phyloP scores from a whole-genome alignment of 805 yeast genomes.

The Zygosaccharomyces gambellarensis region DNA sequence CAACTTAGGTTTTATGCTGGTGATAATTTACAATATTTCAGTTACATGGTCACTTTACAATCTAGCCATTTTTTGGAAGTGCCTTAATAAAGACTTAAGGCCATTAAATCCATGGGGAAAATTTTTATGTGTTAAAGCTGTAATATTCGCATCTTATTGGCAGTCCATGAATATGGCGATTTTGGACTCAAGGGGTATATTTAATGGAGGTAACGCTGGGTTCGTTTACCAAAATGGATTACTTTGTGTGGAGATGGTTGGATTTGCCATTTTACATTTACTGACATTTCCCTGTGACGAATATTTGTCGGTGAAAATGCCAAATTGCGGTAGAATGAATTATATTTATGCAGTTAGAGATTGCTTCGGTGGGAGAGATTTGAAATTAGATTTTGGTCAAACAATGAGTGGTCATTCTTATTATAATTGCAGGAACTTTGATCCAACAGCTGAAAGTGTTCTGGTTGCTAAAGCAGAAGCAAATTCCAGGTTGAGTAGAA shows the following conservation, averaged over 20 bases:
- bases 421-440: constrained; percentile 79
- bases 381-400: constrained; percentile 67
- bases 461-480: constrained; percentile 65
- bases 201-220: constrained; percentile 41
- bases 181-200: constrained; percentile 44
- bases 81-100: constrained; percentile 68
- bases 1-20: constrained; percentile 46
- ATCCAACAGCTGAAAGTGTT: constrained; percentile 51
- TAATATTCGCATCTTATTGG: constrained; percentile 98
- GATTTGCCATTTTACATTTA: constrained; percentile 87
- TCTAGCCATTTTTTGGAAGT: constrained; percentile 88
- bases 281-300: constrained; percentile 74
- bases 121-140: constrained; percentile 85
- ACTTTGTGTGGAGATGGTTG: constrained; percentile 76
- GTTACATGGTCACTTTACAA: constrained; percentile 80
- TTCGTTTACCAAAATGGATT: constrained; percentile 69
- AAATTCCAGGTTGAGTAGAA: constrained; percentile 56
- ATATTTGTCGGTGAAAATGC: constrained; percentile 55
- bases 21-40: constrained; percentile 71
- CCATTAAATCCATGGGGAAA: constrained; percentile 88
- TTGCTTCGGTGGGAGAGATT: constrained; percentile 70
- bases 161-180: constrained; percentile 66
- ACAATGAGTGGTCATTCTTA: constrained; percentile 61
- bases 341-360: constrained; percentile 66
- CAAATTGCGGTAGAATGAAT: constrained; percentile 64